A percentile compares a stretch with the other conserved stretches of the same genome.
phyloP scores from a whole-genome alignment of 2,329 filamentous ascomycete genomes.

The Phialophora chinensis region DNA sequence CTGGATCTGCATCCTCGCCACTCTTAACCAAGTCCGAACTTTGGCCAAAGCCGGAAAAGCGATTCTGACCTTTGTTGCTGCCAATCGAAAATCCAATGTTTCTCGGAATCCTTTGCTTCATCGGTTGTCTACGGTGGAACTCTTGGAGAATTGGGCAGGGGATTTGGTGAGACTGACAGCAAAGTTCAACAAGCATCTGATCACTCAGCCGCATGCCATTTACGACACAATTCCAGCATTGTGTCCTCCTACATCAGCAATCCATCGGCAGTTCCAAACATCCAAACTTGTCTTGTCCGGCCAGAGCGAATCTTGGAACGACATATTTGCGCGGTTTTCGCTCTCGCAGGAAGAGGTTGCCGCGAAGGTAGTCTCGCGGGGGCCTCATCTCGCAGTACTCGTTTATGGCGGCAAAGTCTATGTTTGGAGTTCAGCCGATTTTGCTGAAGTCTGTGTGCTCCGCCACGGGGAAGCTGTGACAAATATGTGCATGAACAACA shows the following conservation, averaged over 20 bases:
- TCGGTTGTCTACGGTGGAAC: constrained; percentile 35
- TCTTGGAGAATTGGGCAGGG: constrained; percentile 44
- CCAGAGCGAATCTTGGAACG: constrained; percentile 22
- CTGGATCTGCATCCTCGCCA: constrained; percentile 46
- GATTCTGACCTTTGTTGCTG: constrained; percentile 32
- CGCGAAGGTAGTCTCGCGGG: constrained; percentile 21
- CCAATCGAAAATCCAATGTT: constrained; percentile 31
- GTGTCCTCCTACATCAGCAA: constrained; percentile 47
- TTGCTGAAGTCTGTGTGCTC: constrained; percentile 34
- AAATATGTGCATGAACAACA: constrained; percentile 28
- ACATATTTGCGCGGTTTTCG: constrained; percentile 19
- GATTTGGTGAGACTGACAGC: constrained; percentile 48
- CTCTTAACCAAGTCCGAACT: constrained; percentile 36
- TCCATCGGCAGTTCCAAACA: constrained; percentile 44
- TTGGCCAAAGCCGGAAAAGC: constrained; percentile 42
- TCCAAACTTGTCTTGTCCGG: constrained; percentile 21
- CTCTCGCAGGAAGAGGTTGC: constrained; percentile 18
- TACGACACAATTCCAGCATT: constrained; percentile 50
- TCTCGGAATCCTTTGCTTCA: constrained; percentile 29
- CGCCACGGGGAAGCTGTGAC: constrained; percentile 36
- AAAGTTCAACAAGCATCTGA: constrained; percentile 45
- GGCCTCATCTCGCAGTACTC: constrained; percentile 39
- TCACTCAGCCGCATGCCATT: constrained; percentile 44
- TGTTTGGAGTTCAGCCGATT: constrained; percentile 40
- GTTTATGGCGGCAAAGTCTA: constrained; percentile 36